Conservation (phyloP, 495 filamentous ascomycete genomes). For the Penicillium nucicola region DNA sequence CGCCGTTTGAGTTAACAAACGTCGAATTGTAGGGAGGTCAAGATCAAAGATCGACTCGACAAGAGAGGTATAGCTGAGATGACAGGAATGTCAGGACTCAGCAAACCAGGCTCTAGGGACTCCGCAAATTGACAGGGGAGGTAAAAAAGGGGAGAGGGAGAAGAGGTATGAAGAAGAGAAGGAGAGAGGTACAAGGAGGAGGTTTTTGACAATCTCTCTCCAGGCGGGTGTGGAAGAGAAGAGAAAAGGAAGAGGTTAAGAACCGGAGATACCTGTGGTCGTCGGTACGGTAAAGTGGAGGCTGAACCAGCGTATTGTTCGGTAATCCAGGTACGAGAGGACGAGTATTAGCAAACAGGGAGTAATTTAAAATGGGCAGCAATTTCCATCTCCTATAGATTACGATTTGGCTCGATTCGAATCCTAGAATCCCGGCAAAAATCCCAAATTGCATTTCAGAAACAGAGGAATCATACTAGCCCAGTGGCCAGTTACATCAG, state of each 20-base stretch:
- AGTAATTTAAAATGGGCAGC: no score
- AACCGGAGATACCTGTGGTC: constrained; percentile 27
- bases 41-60: constrained; percentile 46
- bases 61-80: constrained; percentile 36
- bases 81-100: constrained; percentile 30
- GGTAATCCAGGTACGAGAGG: background rate
- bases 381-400: no score
- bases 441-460: no score
- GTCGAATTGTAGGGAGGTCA: constrained; percentile 38
- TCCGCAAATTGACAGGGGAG: constrained; percentile 53
- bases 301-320: constrained; percentile 15
- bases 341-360: background rate
- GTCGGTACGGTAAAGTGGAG: constrained; percentile 32
- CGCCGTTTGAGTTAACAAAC: constrained; percentile 52
- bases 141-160: constrained; percentile 53
- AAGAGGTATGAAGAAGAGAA: constrained; percentile 42
- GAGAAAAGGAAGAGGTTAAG: constrained; percentile 31
- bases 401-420: no score
- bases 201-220: constrained; percentile 44
- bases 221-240: constrained; percentile 48
- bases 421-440: no score
- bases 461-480: no score
- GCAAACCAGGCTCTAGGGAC: constrained; percentile 40
- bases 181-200: constrained; percentile 35
- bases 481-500: no score